Evolutionary conservation across 768 basidiomycete genomes (phyloP).

Genomic region (Auricularia heimuer): DNA sequence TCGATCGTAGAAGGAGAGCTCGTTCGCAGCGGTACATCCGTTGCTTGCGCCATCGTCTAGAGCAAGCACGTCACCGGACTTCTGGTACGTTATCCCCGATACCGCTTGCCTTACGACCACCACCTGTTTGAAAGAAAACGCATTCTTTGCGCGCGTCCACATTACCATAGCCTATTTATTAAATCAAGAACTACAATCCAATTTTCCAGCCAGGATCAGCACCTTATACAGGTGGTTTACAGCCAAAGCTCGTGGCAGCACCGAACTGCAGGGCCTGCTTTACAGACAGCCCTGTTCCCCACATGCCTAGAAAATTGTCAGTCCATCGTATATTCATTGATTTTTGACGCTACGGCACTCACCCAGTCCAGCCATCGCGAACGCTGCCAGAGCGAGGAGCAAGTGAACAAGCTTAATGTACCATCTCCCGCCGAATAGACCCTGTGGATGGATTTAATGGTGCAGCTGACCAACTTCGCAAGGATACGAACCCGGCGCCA

Average conservation of each 20-base stretch:
- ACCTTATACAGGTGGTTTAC: conserved; percentile 32
- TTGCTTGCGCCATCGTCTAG: too few species aligned
- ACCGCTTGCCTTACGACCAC: too few species aligned
- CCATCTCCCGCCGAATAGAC: conserved; percentile 32
- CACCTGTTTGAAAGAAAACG: too few species aligned
- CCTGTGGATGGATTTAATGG: conserved; percentile 10
- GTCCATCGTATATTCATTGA: background rate
- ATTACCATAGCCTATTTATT: too few species aligned
- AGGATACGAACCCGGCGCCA: conserved; percentile 1
- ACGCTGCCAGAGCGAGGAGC: conserved; percentile 32
- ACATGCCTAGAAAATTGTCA: conserved; percentile 1
- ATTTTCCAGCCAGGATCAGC: background rate
- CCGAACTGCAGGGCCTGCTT: conserved; percentile 28
- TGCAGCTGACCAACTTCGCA: conserved; percentile 11
- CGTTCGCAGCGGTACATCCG: too few species aligned
- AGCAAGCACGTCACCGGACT: too few species aligned
- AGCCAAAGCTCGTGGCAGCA: conserved; percentile 46
- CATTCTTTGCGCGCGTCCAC: too few species aligned
- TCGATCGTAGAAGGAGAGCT: too few species aligned
- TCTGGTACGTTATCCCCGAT: too few species aligned
- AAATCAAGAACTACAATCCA: too few species aligned
- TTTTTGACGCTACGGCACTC: conserved; percentile 9
- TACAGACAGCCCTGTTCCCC: conserved; percentile 37
- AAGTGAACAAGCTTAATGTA: conserved; percentile 47
- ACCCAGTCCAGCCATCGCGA: conserved; percentile 42